Percentiles rank a stretch among this genome's conserved stretches.
These are phyloP conservation scores for Marchantia polymorpha DNA, from an alignment of 225 moss, liverwort and hornwort genomes.

Conservation along the genomic window DNA sequence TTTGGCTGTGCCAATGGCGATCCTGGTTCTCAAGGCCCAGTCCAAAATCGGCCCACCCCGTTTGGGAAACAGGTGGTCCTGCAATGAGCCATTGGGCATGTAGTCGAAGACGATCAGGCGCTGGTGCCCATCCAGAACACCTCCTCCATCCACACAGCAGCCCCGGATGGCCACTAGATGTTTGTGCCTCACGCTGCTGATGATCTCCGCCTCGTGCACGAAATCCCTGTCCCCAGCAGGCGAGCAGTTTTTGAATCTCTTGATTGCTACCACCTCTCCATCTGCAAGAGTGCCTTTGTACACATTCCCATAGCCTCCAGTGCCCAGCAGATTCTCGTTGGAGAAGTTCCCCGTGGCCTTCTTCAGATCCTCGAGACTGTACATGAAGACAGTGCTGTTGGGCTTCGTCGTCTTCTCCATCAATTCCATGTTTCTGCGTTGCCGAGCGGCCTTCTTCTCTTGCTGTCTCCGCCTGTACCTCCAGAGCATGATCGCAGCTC, in stretches of 20 bases:
- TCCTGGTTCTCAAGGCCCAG: slow-evolving; percentile 65
- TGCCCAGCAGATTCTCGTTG: slow-evolving; percentile 58
- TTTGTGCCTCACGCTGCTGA: slow-evolving; percentile 72
- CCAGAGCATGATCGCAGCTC: background rate
- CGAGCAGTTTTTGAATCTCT: slow-evolving; percentile 75
- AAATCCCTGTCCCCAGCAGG: slow-evolving; percentile 81
- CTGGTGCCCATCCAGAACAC: slow-evolving; percentile 39
- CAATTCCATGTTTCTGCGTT: slow-evolving; percentile 14
- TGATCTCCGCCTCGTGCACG: slow-evolving; percentile 75
- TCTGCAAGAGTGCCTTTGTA: slow-evolving; percentile 66
- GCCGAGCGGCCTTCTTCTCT: slow-evolving; percentile 19
- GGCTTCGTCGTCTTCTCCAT: slow-evolving; percentile 18
- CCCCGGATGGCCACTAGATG: slow-evolving; percentile 77
- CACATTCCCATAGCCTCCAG: slow-evolving; percentile 85
- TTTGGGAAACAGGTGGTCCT: slow-evolving; percentile 70
- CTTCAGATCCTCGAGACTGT: slow-evolving; percentile 62
- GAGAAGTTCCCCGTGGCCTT: slow-evolving; percentile 69
- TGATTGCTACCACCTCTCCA: slow-evolving; percentile 74
- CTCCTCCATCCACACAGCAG: slow-evolving; percentile 73
- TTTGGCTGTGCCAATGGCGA: slow-evolving; percentile 78
- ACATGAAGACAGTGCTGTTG: slow-evolving; percentile 37
- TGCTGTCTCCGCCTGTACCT: slow-evolving; percentile 12
- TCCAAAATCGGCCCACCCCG: slow-evolving; percentile 19
- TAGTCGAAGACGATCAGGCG: slow-evolving; percentile 89
- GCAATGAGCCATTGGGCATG: slow-evolving; percentile 75